Evolutionary conservation across 139 green algal genomes (phyloP).

Genomic region (Chlorella ohadii): DNA sequence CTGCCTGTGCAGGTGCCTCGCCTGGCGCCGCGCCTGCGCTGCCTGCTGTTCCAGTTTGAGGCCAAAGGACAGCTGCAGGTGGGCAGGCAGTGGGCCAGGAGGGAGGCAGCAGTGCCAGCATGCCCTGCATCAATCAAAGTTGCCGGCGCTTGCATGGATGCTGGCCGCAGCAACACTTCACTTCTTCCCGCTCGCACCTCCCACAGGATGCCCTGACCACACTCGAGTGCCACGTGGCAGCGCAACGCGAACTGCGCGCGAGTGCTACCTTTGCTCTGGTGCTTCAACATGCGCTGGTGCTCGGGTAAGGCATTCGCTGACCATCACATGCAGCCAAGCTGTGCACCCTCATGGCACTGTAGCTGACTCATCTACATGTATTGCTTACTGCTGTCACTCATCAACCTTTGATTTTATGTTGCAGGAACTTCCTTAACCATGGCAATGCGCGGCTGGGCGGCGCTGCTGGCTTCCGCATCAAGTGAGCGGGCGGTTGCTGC

Average conservation of each 20-base stretch:
- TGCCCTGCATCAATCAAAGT: too few species aligned
- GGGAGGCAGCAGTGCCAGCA: too few species aligned
- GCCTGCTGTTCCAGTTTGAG: conserved; percentile 26
- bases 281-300: conserved; percentile 41
- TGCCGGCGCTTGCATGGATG: too few species aligned
- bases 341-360: too few species aligned
- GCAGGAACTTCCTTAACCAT: conserved; percentile 59
- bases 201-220: neutral
- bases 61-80: conserved; percentile 16
- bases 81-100: neutral
- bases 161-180: too few species aligned
- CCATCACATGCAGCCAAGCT: too few species aligned
- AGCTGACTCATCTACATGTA: too few species aligned
- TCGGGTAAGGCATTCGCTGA: conserved; percentile 26
- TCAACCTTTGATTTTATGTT: neutral
- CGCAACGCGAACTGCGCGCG: conserved; percentile 40
- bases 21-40: conserved; percentile 40
- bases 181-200: too few species aligned
- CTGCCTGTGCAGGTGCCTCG: conserved; percentile 38
- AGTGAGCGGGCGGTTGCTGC: too few species aligned
- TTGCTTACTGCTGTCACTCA: neutral
- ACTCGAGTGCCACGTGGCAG: conserved; percentile 39
- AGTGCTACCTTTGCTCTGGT: conserved; percentile 27
- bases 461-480: conserved; percentile 51
- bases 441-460: conserved; percentile 47